Base-by-base conservation (phyloP, 106 monocot genomes). In the Dactylorhiza incarnata region DNA sequence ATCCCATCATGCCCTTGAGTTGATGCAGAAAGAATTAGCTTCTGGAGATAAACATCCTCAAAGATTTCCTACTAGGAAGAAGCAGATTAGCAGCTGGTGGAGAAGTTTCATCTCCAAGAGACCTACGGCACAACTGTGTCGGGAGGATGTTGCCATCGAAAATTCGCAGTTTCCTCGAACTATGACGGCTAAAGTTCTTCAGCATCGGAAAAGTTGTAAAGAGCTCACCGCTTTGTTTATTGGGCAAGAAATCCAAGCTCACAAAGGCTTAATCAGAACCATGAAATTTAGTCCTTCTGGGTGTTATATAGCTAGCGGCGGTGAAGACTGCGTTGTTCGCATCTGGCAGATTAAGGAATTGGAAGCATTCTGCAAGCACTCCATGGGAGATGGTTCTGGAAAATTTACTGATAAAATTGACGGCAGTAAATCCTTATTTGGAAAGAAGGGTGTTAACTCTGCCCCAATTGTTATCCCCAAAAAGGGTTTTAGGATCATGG, bases 221-320 rank as follows among this genome's bases (percentile, higher is more conserved):
- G 90, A 90, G 74, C 88, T 90, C 53, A 78, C 81, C 14, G 84
- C 88, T 47, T 71, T 90, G 9, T 84, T 78, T 62, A 79, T 84
- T 83, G 85, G 77, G 15, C 95, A 92, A 71, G 90, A 95, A 81
- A 82, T 95, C 50, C 70, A 76, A 70, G 95, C 86, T 62, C 95
- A 95, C 56, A 78, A 84, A 23, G 95, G 95, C 67, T 72, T 78
- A 24, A 92, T 92, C 78, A 79, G 69, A 56, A 56, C 81, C 7
- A 86, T 93, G 86, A 90, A 90, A 78, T 95, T 95, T 71, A 88
- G 84, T 75, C 74, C 78, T 37, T 78, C 82, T 72, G 95, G 95
- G 0, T 72, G 82, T 71, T 90, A 87, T 79, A 61, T 92, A 9
- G 95, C 90, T 37, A 95, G 77, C 48, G 95, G 83, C 55, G 95